These are phyloP conservation scores for Pleurotus citrinopileatus DNA, from an alignment of 768 basidiomycete genomes.

Conservation along the genomic window DNA sequence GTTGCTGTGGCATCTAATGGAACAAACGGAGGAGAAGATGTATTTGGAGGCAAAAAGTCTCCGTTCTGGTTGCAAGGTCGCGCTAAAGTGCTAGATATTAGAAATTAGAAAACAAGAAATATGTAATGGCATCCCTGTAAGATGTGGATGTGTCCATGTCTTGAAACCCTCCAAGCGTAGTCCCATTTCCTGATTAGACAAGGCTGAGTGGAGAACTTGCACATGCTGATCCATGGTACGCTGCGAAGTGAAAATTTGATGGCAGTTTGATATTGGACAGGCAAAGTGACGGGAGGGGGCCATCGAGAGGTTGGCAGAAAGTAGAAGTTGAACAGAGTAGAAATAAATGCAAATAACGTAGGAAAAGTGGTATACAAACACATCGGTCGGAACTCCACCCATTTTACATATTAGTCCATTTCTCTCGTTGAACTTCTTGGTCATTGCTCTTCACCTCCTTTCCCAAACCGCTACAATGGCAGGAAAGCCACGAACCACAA, in stretches of 20 bases:
- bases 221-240: neutral
- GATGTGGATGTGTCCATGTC: neutral
- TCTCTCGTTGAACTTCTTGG: neutral
- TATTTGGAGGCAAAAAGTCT: slow-evolving; percentile 3
- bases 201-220: neutral
- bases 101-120: neutral
- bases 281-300: neutral
- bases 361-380: neutral
- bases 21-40: neutral
- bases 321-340: neutral
- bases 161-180: neutral
- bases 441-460: neutral
- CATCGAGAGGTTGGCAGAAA: neutral
- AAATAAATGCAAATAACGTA: neutral
- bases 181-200: neutral
- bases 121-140: neutral
- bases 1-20: neutral
- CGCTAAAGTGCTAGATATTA: neutral
- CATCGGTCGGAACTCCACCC: neutral
- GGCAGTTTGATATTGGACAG: neutral
- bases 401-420: neutral
- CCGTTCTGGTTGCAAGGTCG: neutral
- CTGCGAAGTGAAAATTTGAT: neutral
- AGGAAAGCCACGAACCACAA: neutral
- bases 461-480: neutral